These are phyloP conservation scores for Malbranchea cinnamomea DNA, from an alignment of 2,329 filamentous ascomycete species.

Conservation along the genomic window DNA sequence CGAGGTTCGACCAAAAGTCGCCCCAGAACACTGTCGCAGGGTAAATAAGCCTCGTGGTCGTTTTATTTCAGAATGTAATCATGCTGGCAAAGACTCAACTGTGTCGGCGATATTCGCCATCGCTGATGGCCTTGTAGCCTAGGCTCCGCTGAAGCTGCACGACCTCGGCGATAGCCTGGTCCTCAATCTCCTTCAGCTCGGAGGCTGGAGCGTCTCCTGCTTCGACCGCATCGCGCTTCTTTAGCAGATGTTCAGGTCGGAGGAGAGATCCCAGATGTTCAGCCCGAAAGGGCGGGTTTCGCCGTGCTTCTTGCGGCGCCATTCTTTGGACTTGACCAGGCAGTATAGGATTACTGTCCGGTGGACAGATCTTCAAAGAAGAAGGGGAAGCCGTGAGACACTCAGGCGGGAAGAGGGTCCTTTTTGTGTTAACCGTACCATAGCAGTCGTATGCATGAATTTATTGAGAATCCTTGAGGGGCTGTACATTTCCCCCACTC, in stretches of 20 bases:
- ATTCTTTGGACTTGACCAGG: constrained; percentile 12
- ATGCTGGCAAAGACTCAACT: constrained; percentile 19
- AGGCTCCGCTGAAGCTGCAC: constrained; percentile 50
- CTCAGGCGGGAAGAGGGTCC: no score
- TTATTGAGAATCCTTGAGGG: no score
- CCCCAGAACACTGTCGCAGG: constrained; percentile 38
- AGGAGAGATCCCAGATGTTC: constrained; percentile 60
- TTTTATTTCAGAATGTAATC: neutral
- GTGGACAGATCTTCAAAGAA: neutral
- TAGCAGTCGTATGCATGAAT: no score
- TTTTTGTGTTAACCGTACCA: no score
- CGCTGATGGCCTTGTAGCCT: constrained; percentile 48
- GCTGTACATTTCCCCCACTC: no score
- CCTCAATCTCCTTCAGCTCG: constrained; percentile 48
- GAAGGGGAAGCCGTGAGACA: no score
- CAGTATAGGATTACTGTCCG: neutral
- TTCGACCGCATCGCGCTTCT: constrained; percentile 41
- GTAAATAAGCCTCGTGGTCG: no score
- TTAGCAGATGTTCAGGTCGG: constrained; percentile 46
- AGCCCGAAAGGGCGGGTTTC: constrained; percentile 49
- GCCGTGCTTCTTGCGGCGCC: constrained; percentile 21
- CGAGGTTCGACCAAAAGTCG: constrained; percentile 39
- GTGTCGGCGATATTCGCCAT: constrained; percentile 49
- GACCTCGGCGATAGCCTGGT: constrained; percentile 49
- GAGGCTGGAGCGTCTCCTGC: constrained; percentile 39